Percentiles rank a stretch among this genome's conserved stretches.
These are phyloP conservation scores for Phoenix dactylifera DNA, from an alignment of 176 grass and related monocot species.

Conservation along the genomic window DNA sequence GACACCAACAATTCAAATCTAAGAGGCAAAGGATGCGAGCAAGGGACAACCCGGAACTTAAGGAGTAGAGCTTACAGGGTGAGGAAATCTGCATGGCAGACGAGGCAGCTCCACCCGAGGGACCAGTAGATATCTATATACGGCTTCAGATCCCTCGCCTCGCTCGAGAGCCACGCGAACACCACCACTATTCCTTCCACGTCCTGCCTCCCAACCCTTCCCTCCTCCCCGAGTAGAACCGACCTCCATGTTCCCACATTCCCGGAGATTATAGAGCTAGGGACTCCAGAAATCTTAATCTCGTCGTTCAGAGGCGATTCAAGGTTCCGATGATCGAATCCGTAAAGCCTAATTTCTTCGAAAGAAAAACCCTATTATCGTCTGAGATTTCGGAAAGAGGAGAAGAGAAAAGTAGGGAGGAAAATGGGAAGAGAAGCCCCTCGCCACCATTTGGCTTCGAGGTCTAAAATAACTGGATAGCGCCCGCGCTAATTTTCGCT, in stretches of 20 bases:
- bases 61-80: slow-evolving; percentile 39
- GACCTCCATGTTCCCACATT: slow-evolving; percentile 76
- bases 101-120: slow-evolving; percentile 78
- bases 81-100: slow-evolving; percentile 86
- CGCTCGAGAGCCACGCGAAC: slow-evolving; percentile 91
- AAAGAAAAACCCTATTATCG: slow-evolving; percentile 2
- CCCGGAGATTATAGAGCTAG: not conserved
- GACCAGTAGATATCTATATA: slow-evolving; percentile 82
- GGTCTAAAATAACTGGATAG: no score
- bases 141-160: slow-evolving; percentile 64
- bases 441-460: no score
- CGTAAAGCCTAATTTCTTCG: not conserved
- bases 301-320: not conserved
- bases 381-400: no score
- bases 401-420: not conserved
- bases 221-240: slow-evolving; percentile 58
- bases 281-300: no score
- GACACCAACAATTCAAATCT: not conserved
- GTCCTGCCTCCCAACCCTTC: slow-evolving; percentile 17
- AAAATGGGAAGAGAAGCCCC: not conserved
- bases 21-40: not conserved
- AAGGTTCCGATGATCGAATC: slow-evolving; percentile 12
- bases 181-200: slow-evolving; percentile 61
- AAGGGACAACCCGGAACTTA: not conserved
- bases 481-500: no score